phyloP scores from a whole-genome alignment of 331 rosid genomes.

The Pyrus hybrid region DNA sequence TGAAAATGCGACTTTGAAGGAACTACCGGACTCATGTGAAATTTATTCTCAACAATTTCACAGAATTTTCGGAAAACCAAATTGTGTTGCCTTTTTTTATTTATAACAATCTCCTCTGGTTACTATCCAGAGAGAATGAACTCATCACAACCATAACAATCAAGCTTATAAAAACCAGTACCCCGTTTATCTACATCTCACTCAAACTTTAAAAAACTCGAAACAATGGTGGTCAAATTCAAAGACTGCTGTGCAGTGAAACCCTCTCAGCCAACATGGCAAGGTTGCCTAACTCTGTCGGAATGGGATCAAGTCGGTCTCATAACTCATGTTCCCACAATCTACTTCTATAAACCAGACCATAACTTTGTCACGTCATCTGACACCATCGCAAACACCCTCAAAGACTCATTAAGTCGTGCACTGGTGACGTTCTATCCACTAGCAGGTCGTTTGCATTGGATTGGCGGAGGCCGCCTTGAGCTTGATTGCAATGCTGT shows the following conservation, averaged over 20 bases:
- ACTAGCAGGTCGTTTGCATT: slow-evolving; percentile 46
- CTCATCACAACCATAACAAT: neutral
- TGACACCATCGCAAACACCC: slow-evolving; percentile 18
- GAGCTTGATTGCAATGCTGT: slow-evolving; percentile 42
- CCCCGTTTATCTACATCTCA: neutral
- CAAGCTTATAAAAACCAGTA: neutral
- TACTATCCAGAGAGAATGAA: no score
- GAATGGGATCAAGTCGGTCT: slow-evolving; percentile 59
- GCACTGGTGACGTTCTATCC: slow-evolving; percentile 51
- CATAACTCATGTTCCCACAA: slow-evolving; percentile 38
- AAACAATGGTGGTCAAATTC: slow-evolving; percentile 26
- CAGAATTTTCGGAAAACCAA: neutral
- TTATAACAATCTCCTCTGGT: neutral
- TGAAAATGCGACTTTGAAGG: neutral
- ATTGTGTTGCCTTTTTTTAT: neutral
- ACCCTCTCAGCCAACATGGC: slow-evolving; percentile 41
- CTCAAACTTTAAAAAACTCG: neutral
- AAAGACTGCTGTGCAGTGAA: slow-evolving; percentile 25
- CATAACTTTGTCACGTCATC: neutral
- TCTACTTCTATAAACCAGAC: slow-evolving; percentile 40
- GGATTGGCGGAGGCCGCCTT: slow-evolving; percentile 35
- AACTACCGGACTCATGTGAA: neutral
- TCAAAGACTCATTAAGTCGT: slow-evolving; percentile 34
- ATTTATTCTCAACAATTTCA: neutral
- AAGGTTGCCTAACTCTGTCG: slow-evolving; percentile 28